Base-by-base conservation (phyloP, 139 green algal genomes). In the Haematococcus lacustris region DNA sequence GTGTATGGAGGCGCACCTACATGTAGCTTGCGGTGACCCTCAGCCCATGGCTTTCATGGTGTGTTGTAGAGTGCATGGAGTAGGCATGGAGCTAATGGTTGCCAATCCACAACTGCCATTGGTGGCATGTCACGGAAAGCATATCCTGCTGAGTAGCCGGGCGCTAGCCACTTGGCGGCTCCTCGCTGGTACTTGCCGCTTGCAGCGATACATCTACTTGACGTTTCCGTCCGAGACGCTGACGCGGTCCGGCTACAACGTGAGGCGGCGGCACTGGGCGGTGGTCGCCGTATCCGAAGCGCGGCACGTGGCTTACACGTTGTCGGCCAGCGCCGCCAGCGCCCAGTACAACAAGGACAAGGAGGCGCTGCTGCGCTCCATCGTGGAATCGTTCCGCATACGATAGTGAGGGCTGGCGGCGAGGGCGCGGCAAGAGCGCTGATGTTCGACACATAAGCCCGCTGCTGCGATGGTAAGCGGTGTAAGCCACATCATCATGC, bases 211-310 rank as follows among this genome's bases (percentile, higher is more conserved):
- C 57, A 68, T 79, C 0, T 91, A 91, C 67, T 61, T 93, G 0
- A 47, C 75, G 30, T 94, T 91, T 66, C 84, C 88, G 25, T 84
- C 73, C 0, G 78, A 87, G 34, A 93, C 88, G 0, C 78, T 82
- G 39, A 93, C 88, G 0, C 74, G 88, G 38, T 83, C 71, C 57
- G 86, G 88, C 17, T 92, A 92, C 78, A 76, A 90, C 60, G 82
- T 93, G 61, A 77, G 66, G 34, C 74, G 88, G 2, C 81, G 80
- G 38, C 88, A 93, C 66, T 85, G 87, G 71, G 86, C 76, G 0
- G 88, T 87, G 33, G 86, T 76, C 6, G 73, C 75, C 1, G 60
- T 79, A 2, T 75, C 73, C 17, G 47, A n/a, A n/a, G 23, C 23
- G 21, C 17, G 66, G 0, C 78, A 76, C 47, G 73, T 59, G 26